Conservation (phyloP, 2,329 filamentous ascomycete genomes). For the Pseudomassariella vexata region DNA sequence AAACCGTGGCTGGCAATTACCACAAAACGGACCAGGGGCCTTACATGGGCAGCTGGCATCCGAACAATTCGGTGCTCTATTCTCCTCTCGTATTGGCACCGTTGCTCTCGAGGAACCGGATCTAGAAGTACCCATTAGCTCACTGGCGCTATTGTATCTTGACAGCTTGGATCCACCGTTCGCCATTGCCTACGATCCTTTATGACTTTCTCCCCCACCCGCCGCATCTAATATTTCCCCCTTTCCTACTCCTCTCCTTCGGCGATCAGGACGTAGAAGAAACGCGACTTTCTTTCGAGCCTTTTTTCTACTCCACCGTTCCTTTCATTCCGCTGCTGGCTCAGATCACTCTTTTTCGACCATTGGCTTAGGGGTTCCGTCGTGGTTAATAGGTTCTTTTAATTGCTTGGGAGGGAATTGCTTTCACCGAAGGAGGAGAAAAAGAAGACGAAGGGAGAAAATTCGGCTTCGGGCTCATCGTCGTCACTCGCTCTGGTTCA, state of each 20-base stretch:
- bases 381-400: conserved; percentile 18
- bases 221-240: conserved; percentile 23
- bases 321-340: conserved; percentile 50
- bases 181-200: too few species aligned
- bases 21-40: too few species aligned
- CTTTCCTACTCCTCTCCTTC: conserved; percentile 24
- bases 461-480: background rate
- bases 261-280: conserved; percentile 40
- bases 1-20: too few species aligned
- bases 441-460: conserved; percentile 8
- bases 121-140: too few species aligned
- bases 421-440: conserved; percentile 14
- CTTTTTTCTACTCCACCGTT: conserved; percentile 32
- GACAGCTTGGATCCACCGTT: too few species aligned
- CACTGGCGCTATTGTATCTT: too few species aligned
- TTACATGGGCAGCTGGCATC: conserved; percentile 36
- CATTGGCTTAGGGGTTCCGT: conserved; percentile 19
- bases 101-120: too few species aligned
- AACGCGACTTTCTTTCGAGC: conserved; percentile 30
- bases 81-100: too few species aligned
- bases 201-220: conserved; percentile 32
- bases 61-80: conserved; percentile 21
- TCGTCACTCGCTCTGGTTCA: conserved; percentile 10
- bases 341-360: conserved; percentile 48
- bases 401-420: conserved; percentile 20